Base-by-base conservation (phyloP, 495 filamentous ascomycete genomes). In the Penicillium soppii region DNA sequence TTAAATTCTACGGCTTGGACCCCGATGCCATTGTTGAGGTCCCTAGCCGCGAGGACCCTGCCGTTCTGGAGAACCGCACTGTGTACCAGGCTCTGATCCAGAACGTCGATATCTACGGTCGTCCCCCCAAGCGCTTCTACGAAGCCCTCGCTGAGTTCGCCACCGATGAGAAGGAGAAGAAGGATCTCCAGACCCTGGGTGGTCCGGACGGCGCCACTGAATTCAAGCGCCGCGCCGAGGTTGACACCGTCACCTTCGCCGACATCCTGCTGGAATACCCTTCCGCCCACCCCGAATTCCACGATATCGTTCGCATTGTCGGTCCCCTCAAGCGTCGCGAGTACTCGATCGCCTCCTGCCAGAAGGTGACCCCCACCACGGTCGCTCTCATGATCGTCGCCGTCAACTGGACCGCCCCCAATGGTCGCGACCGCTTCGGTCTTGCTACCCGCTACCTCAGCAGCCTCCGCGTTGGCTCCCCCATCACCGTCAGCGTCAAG, bases 361-460 rank as follows among this genome's bases (percentile, higher is more conserved):
- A 97, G 73, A 90, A 90, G 54, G 92, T 95, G 6, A 89, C 88
- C 3, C 92, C 94, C 2, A 89, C 78, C 56, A 83, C 80, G 53
- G 90, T 98, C 41, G 81, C 90, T n/a, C 80, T 98, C 52, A 91
- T 97, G 82, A 95, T 98, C 62, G 94, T 98, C 38, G 92, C 91
- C n/a, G 94, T 98, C 58, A 81, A 83, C 74, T 98, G 95, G 95
- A 82, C 88, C 43, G 92, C 95, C 70, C 81, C 88, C 45, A 80
- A 82, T 57, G 91, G 95, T 67, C 87, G 92, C 56, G 87, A 92
- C 46, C 88, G 94, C 59, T 91, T 91, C 66, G 94, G 94, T 46
- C 90, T 92, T 68, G 91, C 95, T 7, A 96, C 94, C 10, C 83
- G 86, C 36, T 97, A 92, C 74, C 83, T 98, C 43, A 85, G 85